Base-by-base conservation (phyloP, 2,329 filamentous ascomycete genomes). In the Exserohilum turcica region DNA sequence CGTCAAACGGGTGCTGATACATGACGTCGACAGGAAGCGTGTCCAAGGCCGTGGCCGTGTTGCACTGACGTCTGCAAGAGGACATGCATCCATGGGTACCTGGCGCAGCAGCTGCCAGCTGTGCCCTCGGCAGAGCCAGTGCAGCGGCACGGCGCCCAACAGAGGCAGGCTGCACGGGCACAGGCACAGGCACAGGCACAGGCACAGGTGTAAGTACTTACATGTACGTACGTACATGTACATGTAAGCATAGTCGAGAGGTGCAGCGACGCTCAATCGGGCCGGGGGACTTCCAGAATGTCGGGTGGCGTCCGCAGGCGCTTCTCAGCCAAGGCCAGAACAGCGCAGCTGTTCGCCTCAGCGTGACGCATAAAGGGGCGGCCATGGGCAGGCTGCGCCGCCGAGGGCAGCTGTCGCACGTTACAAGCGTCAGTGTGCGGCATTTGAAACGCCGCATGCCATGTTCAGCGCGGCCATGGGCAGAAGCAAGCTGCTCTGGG, bases 341-440 rank as follows among this genome's bases (percentile, higher is more conserved):
- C 47, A 42, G 51, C 42, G 39, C 35, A n/a, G 24, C 28, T n/a
- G 32, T 40, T 40, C 16, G 52, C 19, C 3, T 13, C 45, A 27
- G n/a, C 39, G 28, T 31, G 47, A 24, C 48, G 63, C 65, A 66
- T 66, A 64, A 67, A 65, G 63, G 64, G 64, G 60, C 19, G 52
- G 59, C 43, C 50, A 48, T 32, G 48, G 48, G 56, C 53, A 47
- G 8, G 42, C 51, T 48, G 13, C 9, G 21, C 21, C 21, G 21
- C 21, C 7, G 21, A 24, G 16, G n/a, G 50, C 38, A 52, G 54
- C 56, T 54, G 54, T 36, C 9, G 63, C 63, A 60, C 59, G 57
- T 59, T 47, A 42, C 55, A 50, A 56, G 52, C 57, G 54, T 47
- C 57, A 47, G 43, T 42, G 31, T 55, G 54, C 54, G 57, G 58